Conservation (phyloP, 148 eudicot species). For the Vaccinium vitisidaea region DNA sequence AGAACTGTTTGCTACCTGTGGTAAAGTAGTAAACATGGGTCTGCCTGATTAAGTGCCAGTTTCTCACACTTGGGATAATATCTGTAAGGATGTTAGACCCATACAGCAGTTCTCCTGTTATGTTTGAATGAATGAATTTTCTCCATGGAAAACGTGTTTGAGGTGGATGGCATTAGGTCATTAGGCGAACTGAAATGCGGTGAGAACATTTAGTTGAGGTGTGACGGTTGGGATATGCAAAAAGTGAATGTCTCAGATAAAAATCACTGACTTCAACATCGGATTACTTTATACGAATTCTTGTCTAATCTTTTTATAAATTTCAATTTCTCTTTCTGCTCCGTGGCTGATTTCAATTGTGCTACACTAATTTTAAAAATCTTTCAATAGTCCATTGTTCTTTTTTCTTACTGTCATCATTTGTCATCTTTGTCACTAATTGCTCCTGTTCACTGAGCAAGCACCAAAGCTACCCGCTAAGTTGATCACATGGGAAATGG, state of each 20-base stretch:
- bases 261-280: background rate
- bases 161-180: background rate
- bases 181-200: background rate
- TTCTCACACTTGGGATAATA: background rate
- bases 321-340: background rate
- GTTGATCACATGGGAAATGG: background rate
- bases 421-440: background rate
- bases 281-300: background rate
- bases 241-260: background rate
- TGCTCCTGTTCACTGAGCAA: background rate
- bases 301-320: background rate
- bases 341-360: background rate
- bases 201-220: background rate
- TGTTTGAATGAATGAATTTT: background rate
- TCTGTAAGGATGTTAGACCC: background rate
- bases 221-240: background rate
- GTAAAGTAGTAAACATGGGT: background rate
- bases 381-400: background rate
- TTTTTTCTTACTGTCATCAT: background rate
- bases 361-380: too few species aligned
- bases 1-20: background rate
- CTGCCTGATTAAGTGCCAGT: background rate
- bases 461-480: background rate
- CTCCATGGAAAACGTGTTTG: background rate
- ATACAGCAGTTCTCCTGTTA: background rate